phyloP scores from a whole-genome alignment of 2,329 filamentous ascomycete species.

The Diaporthe longicolla region DNA sequence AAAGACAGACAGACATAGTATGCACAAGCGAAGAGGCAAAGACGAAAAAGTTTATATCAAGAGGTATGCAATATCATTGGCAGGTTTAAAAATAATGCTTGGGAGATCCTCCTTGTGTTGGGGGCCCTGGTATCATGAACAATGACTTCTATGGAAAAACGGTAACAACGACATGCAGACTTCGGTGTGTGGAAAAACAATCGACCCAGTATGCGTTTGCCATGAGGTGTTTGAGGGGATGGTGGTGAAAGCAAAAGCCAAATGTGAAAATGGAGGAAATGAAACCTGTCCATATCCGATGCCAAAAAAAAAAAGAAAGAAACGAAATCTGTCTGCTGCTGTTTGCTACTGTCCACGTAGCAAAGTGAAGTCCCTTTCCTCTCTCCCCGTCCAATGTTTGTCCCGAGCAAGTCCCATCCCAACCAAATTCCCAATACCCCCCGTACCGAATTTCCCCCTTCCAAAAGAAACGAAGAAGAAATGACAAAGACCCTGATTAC shows the following conservation, averaged over 20 bases:
- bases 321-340: slow-evolving; percentile 18
- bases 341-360: slow-evolving; percentile 22
- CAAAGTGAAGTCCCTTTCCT: not conserved
- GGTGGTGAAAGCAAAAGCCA: slow-evolving; percentile 1
- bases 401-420: slow-evolving; percentile 12
- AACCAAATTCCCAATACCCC: not conserved
- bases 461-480: not conserved
- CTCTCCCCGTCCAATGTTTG: slow-evolving; percentile 10
- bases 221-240: slow-evolving; percentile 5
- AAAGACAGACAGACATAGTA: not conserved
- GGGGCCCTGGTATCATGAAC: slow-evolving; percentile 43
- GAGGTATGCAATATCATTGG: slow-evolving; percentile 21
- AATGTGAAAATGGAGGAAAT: slow-evolving; percentile 37
- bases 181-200: slow-evolving; percentile 1
- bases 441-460: not conserved
- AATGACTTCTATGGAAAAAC: slow-evolving; percentile 37
- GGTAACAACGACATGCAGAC: slow-evolving; percentile 31
- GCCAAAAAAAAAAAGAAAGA: slow-evolving; percentile 29
- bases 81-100: slow-evolving; percentile 31
- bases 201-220: slow-evolving; percentile 21
- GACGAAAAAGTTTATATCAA: not conserved
- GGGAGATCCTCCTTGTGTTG: slow-evolving; percentile 34
- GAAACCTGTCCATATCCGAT: slow-evolving; percentile 32
- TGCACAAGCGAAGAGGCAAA: not conserved
- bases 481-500: slow-evolving; percentile 16